These are phyloP conservation scores for Chlamydomonas schloesseri DNA, from an alignment of 139 green algal species.

Conservation along the genomic window DNA sequence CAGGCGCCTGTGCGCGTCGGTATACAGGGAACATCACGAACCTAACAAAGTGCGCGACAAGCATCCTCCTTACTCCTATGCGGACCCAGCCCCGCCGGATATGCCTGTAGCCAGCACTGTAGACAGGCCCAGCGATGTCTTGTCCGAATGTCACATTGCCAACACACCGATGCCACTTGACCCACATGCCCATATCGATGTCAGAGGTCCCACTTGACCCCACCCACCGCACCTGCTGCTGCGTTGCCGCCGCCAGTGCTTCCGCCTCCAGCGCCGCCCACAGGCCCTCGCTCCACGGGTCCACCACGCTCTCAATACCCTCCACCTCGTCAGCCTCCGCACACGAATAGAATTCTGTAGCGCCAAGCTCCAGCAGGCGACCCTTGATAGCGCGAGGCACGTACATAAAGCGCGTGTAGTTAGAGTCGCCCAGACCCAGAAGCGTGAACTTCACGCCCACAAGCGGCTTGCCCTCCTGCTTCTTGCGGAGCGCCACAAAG, in stretches of 20 bases:
- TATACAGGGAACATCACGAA: too few species aligned
- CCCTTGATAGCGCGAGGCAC: conserved; percentile 80
- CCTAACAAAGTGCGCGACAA: too few species aligned
- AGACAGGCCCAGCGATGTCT: too few species aligned
- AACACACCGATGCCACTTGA: too few species aligned
- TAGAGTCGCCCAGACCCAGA: conserved; percentile 95
- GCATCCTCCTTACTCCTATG: too few species aligned
- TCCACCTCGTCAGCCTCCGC: conserved; percentile 96
- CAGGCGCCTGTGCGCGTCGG: too few species aligned
- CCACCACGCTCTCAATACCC: conserved; percentile 83
- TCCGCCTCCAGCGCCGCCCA: conserved; percentile 69
- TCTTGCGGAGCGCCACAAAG: conserved; percentile 71
- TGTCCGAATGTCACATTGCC: too few species aligned
- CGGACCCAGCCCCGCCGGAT: too few species aligned
- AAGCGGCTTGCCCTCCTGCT: conserved; percentile 37
- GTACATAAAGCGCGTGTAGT: conserved; percentile 96
- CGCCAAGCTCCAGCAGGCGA: conserved; percentile 87
- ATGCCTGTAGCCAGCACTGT: too few species aligned
- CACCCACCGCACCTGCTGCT: not conserved
- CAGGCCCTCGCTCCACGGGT: conserved; percentile 86
- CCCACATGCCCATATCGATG: too few species aligned
- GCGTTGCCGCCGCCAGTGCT: not conserved
- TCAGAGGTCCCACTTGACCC: too few species aligned
- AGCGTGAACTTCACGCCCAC: conserved; percentile 85
- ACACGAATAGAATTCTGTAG: conserved; percentile 75